Base-by-base conservation (phyloP, 257 asterid species). In the Lycium ferocissimum region DNA sequence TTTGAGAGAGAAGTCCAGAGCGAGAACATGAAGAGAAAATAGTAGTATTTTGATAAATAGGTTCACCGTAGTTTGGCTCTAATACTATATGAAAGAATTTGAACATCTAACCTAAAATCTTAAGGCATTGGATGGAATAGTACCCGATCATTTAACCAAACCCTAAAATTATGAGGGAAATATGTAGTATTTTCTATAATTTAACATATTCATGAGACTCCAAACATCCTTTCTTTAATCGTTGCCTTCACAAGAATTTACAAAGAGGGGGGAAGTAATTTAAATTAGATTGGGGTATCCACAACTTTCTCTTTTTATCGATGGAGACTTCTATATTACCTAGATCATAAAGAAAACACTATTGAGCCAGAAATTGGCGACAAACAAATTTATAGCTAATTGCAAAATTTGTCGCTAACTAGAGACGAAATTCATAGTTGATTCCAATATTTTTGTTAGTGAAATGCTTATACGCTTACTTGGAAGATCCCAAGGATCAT, bases 401-500 rank as follows among this genome's bases (percentile, higher is more conserved):
- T 26, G 33, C 1, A 26, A 26, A 26, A 26, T 26, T 26, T 26
- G 33, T 26, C 33, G 33, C 33, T 26, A 26, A 1, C 33, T 26
- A 26, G 33, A 0, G 33, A 26, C 33, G 33, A 26, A 26, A 26
- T 26, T 26, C 33, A 26, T 26, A 26, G 33, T 1, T 26, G 33
- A 61, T 61, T n/a, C 33, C 13, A 61, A 10, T 22, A 12, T 8
- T 61, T 61, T 9, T 9, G 20, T 7, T 9, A 62, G 38, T 14
- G n/a, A 14, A 37, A 8, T 40, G 33, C 4, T 70, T 85, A 78
- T 66, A 51, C 15, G 20, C 61, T 47, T 76, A 59, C 83, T 84
- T 58, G 47, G 70, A 22, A 59, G 61, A 56, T 58, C 76, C 83
- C 75, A 73, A 0, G 58, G 83, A 20, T 62, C 72, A 71, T 73